Percentiles rank a stretch among this genome's conserved stretches.
phyloP scores from a whole-genome alignment of 139 green algal species.

The Ulvella scutata region DNA sequence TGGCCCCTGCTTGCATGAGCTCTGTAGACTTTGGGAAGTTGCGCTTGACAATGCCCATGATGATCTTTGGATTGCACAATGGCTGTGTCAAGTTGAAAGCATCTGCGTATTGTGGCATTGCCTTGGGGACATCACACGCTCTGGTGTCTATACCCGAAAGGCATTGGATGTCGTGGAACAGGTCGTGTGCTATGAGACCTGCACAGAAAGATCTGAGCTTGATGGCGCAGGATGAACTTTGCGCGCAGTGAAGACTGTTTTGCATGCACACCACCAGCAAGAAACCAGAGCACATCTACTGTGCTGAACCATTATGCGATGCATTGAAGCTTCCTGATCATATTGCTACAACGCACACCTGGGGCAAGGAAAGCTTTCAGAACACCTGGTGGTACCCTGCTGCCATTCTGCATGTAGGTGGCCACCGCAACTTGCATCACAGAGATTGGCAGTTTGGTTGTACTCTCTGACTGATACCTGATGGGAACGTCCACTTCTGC shows the following conservation, averaged over 20 bases:
- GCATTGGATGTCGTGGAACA: neutral
- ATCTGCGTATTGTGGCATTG: neutral
- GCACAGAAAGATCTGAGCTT: neutral
- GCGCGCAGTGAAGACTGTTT: neutral
- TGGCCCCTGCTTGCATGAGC: neutral
- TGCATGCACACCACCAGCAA: neutral
- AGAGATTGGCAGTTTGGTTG: neutral
- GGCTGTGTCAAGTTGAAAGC: neutral
- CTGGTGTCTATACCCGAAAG: neutral
- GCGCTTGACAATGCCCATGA: neutral
- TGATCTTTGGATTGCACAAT: neutral
- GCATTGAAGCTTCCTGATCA: neutral
- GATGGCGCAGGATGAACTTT: neutral
- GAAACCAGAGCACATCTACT: neutral
- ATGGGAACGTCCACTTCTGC: neutral
- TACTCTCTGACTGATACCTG: neutral
- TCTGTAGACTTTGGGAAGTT: neutral
- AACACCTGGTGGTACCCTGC: neutral
- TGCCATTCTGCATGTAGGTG: neutral
- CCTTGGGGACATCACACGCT: neutral
- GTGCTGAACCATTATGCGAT: neutral
- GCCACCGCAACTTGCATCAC: neutral
- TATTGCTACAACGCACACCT: neutral
- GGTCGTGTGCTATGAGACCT: neutral
- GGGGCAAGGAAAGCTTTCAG: neutral